Evolutionary conservation across 768 basidiomycete species (phyloP).

Genomic region (Collybia nuda): DNA sequence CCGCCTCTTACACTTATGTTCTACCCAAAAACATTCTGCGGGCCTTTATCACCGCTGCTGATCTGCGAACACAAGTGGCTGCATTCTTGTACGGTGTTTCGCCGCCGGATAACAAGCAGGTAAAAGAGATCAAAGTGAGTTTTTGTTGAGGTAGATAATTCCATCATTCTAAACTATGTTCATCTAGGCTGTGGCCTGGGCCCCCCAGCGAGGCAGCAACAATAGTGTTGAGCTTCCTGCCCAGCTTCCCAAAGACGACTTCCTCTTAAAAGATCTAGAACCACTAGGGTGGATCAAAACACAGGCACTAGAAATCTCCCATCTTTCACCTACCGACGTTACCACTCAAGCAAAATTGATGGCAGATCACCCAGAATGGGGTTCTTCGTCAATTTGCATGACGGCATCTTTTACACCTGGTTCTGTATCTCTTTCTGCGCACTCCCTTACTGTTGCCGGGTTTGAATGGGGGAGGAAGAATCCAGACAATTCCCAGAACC

Average conservation of each 20-base stretch:
- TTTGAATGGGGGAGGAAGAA: constrained; percentile 99
- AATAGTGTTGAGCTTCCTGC: constrained; percentile 89
- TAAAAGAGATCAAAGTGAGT: constrained; percentile 91
- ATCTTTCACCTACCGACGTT: constrained; percentile 91
- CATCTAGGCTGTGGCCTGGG: constrained; percentile 81
- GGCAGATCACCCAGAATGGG: constrained; percentile 95
- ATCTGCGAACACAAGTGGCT: constrained; percentile 94
- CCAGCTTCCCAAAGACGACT: constrained; percentile 92
- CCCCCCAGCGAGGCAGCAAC: constrained; percentile 97
- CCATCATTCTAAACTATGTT: neutral
- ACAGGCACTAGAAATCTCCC: constrained; percentile 88
- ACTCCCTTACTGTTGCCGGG: constrained; percentile 85
- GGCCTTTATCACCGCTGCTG: constrained; percentile 90
- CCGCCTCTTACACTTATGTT: constrained; percentile 91
- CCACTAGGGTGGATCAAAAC: constrained; percentile 97
- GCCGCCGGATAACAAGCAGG: constrained; percentile 94
- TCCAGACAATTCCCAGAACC: constrained; percentile 79
- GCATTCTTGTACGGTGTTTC: constrained; percentile 92
- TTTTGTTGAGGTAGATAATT: neutral
- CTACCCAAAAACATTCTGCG: constrained; percentile 96
- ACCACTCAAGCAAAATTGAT: constrained; percentile 95
- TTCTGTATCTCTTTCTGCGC: constrained; percentile 92
- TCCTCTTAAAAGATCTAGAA: constrained; percentile 92
- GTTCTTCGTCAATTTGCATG: constrained; percentile 90
- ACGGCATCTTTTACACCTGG: constrained; percentile 97